Conservation (phyloP, 768 basidiomycete genomes). For the Filobasidium floriforme region DNA sequence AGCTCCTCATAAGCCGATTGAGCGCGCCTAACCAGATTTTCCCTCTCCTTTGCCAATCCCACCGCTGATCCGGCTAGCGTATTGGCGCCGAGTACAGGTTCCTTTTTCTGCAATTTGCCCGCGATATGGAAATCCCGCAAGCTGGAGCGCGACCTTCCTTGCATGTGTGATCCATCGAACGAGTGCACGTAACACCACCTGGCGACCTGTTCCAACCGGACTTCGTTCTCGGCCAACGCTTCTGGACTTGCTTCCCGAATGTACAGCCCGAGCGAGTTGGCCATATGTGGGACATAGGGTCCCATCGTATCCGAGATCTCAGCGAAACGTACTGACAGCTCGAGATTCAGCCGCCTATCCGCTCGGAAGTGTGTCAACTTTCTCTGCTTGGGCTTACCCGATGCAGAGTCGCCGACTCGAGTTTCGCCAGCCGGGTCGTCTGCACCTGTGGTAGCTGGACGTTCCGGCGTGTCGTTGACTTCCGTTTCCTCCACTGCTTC, state of each 20-base stretch:
- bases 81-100: not conserved
- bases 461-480: too few relatives aligned
- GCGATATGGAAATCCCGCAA: conserved; percentile 2
- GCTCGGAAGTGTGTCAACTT: too few relatives aligned
- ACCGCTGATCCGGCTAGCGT: not conserved
- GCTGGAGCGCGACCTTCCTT: not conserved
- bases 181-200: conserved; percentile 16
- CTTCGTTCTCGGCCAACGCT: not conserved
- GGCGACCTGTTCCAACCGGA: not conserved
- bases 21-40: not conserved
- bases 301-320: not conserved
- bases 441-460: too few relatives aligned
- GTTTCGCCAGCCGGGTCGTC: too few relatives aligned
- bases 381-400: too few relatives aligned
- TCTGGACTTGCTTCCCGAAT: not conserved
- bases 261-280: not conserved
- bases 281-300: conserved; percentile 8
- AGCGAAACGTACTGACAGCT: not conserved
- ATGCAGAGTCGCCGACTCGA: too few relatives aligned
- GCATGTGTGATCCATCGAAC: not conserved
- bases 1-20: not conserved
- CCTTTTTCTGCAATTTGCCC: not conserved
- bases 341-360: not conserved
- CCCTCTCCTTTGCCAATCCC: not conserved
- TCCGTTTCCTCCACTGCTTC: too few relatives aligned